Base-by-base conservation (phyloP, 345 rosid species). In the Gossypium australe region DNA sequence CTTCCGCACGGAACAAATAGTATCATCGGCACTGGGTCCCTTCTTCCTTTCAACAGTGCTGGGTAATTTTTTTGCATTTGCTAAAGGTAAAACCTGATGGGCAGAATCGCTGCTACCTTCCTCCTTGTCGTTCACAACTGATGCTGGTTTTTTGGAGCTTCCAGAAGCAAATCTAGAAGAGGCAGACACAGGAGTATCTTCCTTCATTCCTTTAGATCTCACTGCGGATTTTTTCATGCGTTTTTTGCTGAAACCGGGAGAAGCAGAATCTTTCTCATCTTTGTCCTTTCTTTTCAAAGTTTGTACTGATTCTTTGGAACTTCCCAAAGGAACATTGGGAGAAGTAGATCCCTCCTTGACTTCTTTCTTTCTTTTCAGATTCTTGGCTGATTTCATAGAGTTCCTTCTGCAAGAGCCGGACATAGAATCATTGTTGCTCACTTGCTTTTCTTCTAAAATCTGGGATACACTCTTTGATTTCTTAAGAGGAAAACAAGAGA, bases 391-490 rank as follows among this genome's bases (percentile, higher is more conserved):
- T 65, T 67, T 56, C 12, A 66, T 55, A 66, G 72, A 66, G 51
- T 1, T 68, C 52, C 43, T 59, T 29, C 20, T 14, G 2, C 11
- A 16, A 17, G 57, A 67, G 48, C 66, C 3, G 45, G 67, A 34
- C 22, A 34, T 57, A 68, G 67, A 17, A 9, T 12, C 25, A 18
- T 59, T 43, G 53, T 44, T 48, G 52, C 7, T 48, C 13, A 11
- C 34, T 56, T 68, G 52, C 25, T 76, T 68, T 56, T 48, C 73
- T 57, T 76, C 72, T 59, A 68, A 67, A 67, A 75, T 66, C 65
- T 75, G 65, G 70, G 49, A 68, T 45, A 75, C 44, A 38, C 64
- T 66, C 62, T 75, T 75, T 4, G 78, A 75, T 38, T 75, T 73
- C 69, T n/a, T 75, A 55, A 61, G 55, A 25, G 76, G 49, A 61